These are phyloP conservation scores for Penicillium arizonense DNA, from an alignment of 495 filamentous ascomycete genomes.

Conservation along the genomic window DNA sequence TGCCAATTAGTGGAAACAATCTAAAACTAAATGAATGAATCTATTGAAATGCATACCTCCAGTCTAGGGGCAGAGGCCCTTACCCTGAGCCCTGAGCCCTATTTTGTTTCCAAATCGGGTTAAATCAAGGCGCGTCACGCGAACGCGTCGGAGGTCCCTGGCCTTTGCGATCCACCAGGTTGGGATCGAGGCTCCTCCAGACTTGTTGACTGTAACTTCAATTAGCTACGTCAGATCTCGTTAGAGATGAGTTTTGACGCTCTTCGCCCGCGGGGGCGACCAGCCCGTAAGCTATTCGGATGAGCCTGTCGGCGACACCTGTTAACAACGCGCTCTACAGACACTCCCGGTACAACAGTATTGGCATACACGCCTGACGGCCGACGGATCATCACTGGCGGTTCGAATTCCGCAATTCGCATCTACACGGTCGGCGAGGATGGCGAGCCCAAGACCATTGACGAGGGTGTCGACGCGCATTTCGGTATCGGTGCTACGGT, in stretches of 20 bases:
- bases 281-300: conserved; percentile 38
- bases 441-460: conserved; percentile 86
- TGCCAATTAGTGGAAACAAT: neutral
- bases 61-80: conserved; percentile 4
- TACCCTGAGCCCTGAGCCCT: conserved; percentile 43
- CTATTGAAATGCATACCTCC: neutral
- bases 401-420: conserved; percentile 85
- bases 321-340: conserved; percentile 35
- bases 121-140: conserved; percentile 27
- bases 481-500: conserved; percentile 71
- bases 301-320: neutral
- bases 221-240: neutral
- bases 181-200: conserved; percentile 8
- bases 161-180: conserved; percentile 11
- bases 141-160: conserved; percentile 25
- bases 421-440: conserved; percentile 87
- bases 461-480: conserved; percentile 82
- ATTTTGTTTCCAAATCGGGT: conserved; percentile 22
- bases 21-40: neutral
- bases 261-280: conserved; percentile 42
- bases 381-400: conserved; percentile 73
- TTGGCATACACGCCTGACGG: conserved; percentile 70
- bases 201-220: conserved; percentile 1
- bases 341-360: conserved; percentile 66
- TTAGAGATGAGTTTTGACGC: conserved; percentile 37